Base-by-base conservation (phyloP, 2,329 filamentous ascomycete species). In the Trichoderma arundinaceum region DNA sequence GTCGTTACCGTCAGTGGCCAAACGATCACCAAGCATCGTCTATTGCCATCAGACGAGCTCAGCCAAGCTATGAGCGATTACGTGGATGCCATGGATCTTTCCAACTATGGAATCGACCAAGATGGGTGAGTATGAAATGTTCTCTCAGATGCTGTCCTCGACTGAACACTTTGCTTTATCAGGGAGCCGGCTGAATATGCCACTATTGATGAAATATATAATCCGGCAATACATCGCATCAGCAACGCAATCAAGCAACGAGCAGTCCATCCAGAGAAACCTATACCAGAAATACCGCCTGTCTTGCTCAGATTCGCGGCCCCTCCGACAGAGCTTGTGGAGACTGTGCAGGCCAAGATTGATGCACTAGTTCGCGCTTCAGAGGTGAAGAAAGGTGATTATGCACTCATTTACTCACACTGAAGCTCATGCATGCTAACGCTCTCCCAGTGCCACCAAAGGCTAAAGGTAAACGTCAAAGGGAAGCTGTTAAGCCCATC, bases 21-120 rank as follows among this genome's bases (percentile, higher is more conserved):
- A 69, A 84, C 86, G 8, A 81, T 97, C 56, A 91, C 86, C 10
- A 88, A 94, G 71, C 94, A 99, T 70, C 90, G 92, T 41, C 89
- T 96, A 67, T 82, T 99, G 1, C 95, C 95, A 0, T 89, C 82
- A 9, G 84, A 91, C 2, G 87, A 91, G 38, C 83, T 99, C 28
- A 84, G 87, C 62, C 80, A 89, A 56, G 90, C 92, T 1, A 98
- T 99, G 94, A 90, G 89, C 75, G 88, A 92, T 69, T 98, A 94
- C 71, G 92, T 99, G 7, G 92, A 98, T 75, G 88, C 87, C 7
- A 97, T 99, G 94, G 94, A 97, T 72, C 81, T 99, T 2, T 90
- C 90, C 1, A 83, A 77, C 0, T 88, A 90, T 72, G 90, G 84
- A 9, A 84, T 82, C 52, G 90, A 96, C 71, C 91, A 95, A 52